Evolutionary conservation across 2,329 filamentous ascomycete species (phyloP).

Genomic region (Hysterium pulicare): DNA sequence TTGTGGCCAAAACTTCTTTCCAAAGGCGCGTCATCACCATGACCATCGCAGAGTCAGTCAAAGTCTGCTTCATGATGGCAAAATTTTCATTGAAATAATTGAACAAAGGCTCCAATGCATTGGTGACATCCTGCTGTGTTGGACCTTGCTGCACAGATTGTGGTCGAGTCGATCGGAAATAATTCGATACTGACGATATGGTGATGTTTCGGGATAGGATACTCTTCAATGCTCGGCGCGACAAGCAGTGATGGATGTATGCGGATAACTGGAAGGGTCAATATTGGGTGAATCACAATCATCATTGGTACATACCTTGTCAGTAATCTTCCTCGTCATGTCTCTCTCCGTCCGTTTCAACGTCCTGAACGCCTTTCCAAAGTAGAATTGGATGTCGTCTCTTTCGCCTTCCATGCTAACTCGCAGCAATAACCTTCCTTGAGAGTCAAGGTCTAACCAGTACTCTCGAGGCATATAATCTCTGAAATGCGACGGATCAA

Average conservation of each 20-base stretch:
- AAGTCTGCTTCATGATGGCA: slow-evolving; percentile 94
- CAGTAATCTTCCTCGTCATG: slow-evolving; percentile 96
- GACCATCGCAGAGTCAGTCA: slow-evolving; percentile 94
- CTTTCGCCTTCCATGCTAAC: slow-evolving; percentile 99
- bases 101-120: slow-evolving; percentile 79
- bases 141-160: slow-evolving; percentile 52
- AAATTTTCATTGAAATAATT: slow-evolving; percentile 98
- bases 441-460: slow-evolving; percentile 95
- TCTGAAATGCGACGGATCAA: slow-evolving; percentile 96
- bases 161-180: slow-evolving; percentile 54
- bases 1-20: slow-evolving; percentile 93
- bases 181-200: slow-evolving; percentile 70
- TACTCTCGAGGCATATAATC: slow-evolving; percentile 95
- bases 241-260: slow-evolving; percentile 88
- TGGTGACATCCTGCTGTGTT: slow-evolving; percentile 71
- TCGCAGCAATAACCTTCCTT: slow-evolving; percentile 81
- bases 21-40: slow-evolving; percentile 97
- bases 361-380: slow-evolving; percentile 93
- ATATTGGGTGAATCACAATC: slow-evolving; percentile 8
- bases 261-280: slow-evolving; percentile 65
- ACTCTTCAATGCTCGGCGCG: slow-evolving; percentile 71
- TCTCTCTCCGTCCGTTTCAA: slow-evolving; percentile 94
- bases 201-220: slow-evolving; percentile 71
- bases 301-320: slow-evolving; percentile 65
- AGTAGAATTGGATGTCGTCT: slow-evolving; percentile 98